A percentile compares a stretch with the other conserved stretches of the same genome.
These are phyloP conservation scores for Mycogone perniciosa DNA, from an alignment of 2,329 filamentous ascomycete species.

Conservation along the genomic window DNA sequence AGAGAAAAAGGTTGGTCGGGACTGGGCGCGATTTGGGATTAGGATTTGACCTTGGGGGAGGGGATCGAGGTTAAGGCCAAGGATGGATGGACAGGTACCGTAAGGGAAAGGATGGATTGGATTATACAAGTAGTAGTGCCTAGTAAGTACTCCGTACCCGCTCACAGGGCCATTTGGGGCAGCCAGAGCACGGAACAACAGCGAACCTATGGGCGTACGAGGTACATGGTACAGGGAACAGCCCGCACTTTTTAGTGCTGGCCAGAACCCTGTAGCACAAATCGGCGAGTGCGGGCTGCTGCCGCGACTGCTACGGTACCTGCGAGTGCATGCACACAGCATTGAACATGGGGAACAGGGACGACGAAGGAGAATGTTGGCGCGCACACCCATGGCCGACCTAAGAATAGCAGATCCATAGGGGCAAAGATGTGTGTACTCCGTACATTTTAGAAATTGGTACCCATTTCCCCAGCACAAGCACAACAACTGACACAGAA, in stretches of 20 bases:
- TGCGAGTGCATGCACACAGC: no score
- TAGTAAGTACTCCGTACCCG: background rate
- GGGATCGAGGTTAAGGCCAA: slow-evolving; percentile 7
- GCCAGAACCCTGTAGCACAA: no score
- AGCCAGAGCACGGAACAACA: background rate
- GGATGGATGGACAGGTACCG: slow-evolving; percentile 8
- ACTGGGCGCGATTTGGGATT: slow-evolving; percentile 9
- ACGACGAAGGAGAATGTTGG: no score
- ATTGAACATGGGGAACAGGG: no score
- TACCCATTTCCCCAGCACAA: no score
- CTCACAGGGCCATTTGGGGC: slow-evolving; percentile 2
- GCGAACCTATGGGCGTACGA: background rate
- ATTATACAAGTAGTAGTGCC: background rate
- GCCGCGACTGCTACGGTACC: no score
- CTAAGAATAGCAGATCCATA: no score
- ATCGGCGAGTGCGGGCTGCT: no score
- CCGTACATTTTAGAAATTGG: no score
- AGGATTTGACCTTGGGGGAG: slow-evolving; percentile 7
- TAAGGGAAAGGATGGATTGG: slow-evolving; percentile 1
- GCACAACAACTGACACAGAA: no score
- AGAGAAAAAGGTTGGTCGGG: slow-evolving; percentile 2
- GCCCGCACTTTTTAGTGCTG: background rate
- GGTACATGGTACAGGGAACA: background rate
- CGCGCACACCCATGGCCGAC: no score
- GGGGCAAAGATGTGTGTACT: no score